Evolutionary conservation across 1,284 basidiomycete genomes (phyloP), one percentile per base, ranked within the genome.

Genomic region (Agroathelia rolfsii): DNA sequence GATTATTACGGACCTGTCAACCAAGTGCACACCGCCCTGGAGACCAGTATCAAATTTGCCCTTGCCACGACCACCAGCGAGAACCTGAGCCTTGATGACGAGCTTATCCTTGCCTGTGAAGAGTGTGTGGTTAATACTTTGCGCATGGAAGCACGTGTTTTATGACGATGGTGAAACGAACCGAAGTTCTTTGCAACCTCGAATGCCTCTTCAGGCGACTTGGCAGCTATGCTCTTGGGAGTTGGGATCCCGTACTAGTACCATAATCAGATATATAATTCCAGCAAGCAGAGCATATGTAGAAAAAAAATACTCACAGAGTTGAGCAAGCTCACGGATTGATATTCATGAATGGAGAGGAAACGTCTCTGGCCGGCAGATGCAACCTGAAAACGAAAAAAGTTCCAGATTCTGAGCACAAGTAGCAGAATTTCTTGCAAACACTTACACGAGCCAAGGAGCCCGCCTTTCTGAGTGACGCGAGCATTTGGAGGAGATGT

Each of bases 311-410:
- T 15, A 60, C 69, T 46, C 47, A 93, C 92, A 46, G 85, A 80
- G 67, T 96, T 96, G 50, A 98, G 76, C 30, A 98, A 70, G 49
- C 83, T 79, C 59, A 97, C 86, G 34, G 92, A 95, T 58, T 97
- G 90, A 66, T 97, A 90, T 67, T 99, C 94, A 65, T 99, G 94
- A 53, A 99, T 94, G 29, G 90, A 95, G 50, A 98, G 76, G 62
- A 83, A 86, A 49, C 94, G 87, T 66, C 72, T 87, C 73, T 94
- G 90, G 55, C 77, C 72, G 49, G 72, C 73, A 72, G 72, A 76
- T 48, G 62, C 68, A 56, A 64, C 60, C 78, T 82, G 41, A 21
- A 30, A 16, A 34, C 5, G 20, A 26, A 26, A 24, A n/a, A 13
- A 27, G 28, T 24, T 21, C 21, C 8, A 46, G 25, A 30, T 34